phyloP scores from a whole-genome alignment of 2,329 filamentous ascomycete species.

The Orbilia quercus region DNA sequence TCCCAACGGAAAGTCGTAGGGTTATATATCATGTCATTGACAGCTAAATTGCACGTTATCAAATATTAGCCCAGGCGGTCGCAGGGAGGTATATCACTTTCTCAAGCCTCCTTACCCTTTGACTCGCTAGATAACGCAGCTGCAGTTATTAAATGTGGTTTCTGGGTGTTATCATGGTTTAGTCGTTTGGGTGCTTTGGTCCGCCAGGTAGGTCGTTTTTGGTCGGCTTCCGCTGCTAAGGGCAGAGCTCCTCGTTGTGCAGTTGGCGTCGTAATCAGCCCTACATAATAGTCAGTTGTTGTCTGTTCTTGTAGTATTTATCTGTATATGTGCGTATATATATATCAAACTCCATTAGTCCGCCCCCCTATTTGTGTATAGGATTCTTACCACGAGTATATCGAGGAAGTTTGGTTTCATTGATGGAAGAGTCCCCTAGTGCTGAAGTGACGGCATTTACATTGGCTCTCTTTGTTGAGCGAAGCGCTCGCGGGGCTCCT shows the following conservation, averaged over 20 bases:
- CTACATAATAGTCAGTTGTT: constrained; percentile 6
- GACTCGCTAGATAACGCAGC: constrained; percentile 78
- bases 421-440: constrained; percentile 70
- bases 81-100: background rate
- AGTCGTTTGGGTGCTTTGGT: constrained; percentile 37
- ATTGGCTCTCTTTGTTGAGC: constrained; percentile 70
- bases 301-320: background rate
- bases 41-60: constrained; percentile 67
- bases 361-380: background rate
- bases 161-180: constrained; percentile 66
- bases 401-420: constrained; percentile 44
- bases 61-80: constrained; percentile 46
- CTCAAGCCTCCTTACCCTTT: constrained; percentile 74
- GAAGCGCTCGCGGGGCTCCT: constrained; percentile 73
- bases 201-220: constrained; percentile 39
- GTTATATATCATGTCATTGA: constrained; percentile 98
- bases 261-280: constrained; percentile 21
- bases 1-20: constrained; percentile 89
- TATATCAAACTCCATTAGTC: too few relatives aligned
- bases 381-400: constrained; percentile 38
- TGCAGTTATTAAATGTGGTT: constrained; percentile 90
- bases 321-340: too few relatives aligned
- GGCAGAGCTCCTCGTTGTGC: constrained; percentile 30
- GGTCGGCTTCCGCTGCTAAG: constrained; percentile 24
- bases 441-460: constrained; percentile 71